Evolutionary conservation across 495 filamentous ascomycete species (phyloP), one percentile per base, ranked within the genome.

Genomic region (Geopyxis carbonaria): DNA sequence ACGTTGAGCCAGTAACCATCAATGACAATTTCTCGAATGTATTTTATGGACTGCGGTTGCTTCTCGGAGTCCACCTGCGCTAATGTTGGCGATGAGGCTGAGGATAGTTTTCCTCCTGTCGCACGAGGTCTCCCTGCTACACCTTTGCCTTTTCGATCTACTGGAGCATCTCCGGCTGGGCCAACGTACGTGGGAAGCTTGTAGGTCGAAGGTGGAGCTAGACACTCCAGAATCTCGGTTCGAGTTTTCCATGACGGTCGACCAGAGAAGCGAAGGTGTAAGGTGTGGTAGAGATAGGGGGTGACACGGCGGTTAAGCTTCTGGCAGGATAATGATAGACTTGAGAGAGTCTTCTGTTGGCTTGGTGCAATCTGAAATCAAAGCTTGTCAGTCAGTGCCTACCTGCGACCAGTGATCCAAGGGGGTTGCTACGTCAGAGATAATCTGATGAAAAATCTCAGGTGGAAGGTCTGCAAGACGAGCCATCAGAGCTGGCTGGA

Each of bases 311-410:
- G 3, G 20, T 40, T 16, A 7, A 40, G 10, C 9, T 1, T 1
- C 9, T 22, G 22, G 14, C 22, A 40, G 13, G 37, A 19, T 16
- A n/a, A 1, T 10, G 37, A 40, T 3, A 40, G 22, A 21, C 31
- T 40, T 28, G 37, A 9, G 13, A 40, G 37, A 6, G 22, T 29
- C 10, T 21, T 7, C n/a, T 29, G 37, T 13, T 10, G 13, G 1
- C 9, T n/a, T 6, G 37, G 22, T 22, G 37, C 18, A 19, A 40
- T 28, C 37, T 40, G n/a, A n/a, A n/a, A n/a, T n/a, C n/a, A n/a
- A n/a, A n/a, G n/a, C n/a, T n/a, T n/a, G n/a, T n/a, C n/a, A n/a
- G n/a, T n/a, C n/a, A n/a, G n/a, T n/a, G n/a, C n/a, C n/a, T n/a
- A n/a, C n/a, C n/a, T n/a, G n/a, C n/a, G n/a, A n/a, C n/a, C n/a